These are phyloP conservation scores for Zygosaccharomyces kombuchaensis DNA, from an alignment of 805 yeast genomes.

Conservation along the genomic window DNA sequence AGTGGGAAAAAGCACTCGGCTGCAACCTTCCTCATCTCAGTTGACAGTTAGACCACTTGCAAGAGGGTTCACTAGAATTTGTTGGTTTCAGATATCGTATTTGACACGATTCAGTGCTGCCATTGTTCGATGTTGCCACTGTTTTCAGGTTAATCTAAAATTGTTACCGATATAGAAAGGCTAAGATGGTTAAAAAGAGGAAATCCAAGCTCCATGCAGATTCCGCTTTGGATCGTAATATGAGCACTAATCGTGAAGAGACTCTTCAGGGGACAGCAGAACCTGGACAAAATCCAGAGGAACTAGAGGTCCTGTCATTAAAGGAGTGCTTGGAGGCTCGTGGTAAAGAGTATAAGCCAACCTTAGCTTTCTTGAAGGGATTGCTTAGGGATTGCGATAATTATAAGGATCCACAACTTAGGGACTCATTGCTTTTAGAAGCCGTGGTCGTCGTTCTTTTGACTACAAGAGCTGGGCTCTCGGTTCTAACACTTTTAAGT, in stretches of 20 bases:
- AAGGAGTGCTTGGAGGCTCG: constrained; percentile 5
- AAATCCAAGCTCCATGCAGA: constrained; percentile 3
- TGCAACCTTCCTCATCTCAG: neutral
- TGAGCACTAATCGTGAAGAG: neutral
- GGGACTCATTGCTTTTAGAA: constrained; percentile 13
- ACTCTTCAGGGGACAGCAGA: neutral
- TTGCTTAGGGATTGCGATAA: constrained; percentile 6
- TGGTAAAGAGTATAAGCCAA: constrained; percentile 4
- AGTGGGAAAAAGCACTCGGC: neutral
- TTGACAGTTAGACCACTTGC: neutral
- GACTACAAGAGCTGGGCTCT: constrained; percentile 25
- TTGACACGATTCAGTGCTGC: neutral
- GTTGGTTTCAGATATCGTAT: neutral
- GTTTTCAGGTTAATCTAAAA: neutral
- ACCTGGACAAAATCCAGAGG: neutral
- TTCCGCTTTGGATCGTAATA: neutral
- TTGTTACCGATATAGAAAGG: neutral
- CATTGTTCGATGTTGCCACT: constrained; percentile 5
- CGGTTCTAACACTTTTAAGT: constrained; percentile 13
- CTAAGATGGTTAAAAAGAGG: constrained; percentile 12
- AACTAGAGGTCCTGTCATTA: neutral
- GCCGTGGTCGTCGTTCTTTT: constrained; percentile 18
- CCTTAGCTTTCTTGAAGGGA: constrained; percentile 1
- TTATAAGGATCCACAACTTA: neutral
- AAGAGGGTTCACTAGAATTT: neutral